Conservation (phyloP, 768 basidiomycete species). For the Candolleomyces aberdarensis region DNA sequence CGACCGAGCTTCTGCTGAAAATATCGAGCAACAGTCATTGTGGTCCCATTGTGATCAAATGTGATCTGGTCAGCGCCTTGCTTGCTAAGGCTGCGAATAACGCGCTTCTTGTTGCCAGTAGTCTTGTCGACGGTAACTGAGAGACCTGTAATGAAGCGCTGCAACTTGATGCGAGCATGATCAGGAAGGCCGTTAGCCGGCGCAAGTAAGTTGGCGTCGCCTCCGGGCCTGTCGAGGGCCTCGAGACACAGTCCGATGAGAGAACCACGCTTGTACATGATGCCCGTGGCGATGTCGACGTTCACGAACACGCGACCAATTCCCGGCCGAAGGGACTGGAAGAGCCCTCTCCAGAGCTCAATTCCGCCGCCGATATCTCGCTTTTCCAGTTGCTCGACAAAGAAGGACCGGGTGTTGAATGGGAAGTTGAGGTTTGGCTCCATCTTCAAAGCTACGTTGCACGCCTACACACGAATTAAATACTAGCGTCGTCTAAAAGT, state of each 20-base stretch:
- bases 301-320: constrained; percentile 66
- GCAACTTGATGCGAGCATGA: constrained; percentile 43
- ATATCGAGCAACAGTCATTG: constrained; percentile 41
- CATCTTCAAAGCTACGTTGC: constrained; percentile 77
- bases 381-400: constrained; percentile 48
- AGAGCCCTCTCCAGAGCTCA: constrained; percentile 75
- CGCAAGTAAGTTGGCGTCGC: constrained; percentile 26
- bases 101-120: constrained; percentile 34
- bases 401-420: constrained; percentile 75
- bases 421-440: constrained; percentile 65
- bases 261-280: constrained; percentile 67
- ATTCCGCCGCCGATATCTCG: constrained; percentile 58
- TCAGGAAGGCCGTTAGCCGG: constrained; percentile 43
- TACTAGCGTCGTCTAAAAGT: neutral
- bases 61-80: constrained; percentile 44
- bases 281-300: constrained; percentile 73
- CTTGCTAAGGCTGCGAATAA: constrained; percentile 52
- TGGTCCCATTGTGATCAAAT: constrained; percentile 49
- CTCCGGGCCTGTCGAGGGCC: neutral
- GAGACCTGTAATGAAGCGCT: constrained; percentile 34
- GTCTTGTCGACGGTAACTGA: constrained; percentile 25
- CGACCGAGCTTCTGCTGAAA: constrained; percentile 17
- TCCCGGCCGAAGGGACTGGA: constrained; percentile 73
- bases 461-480: constrained; percentile 39
- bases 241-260: constrained; percentile 53